Evolutionary conservation across 108 stramenopile species (phyloP).

Genomic region (Fragilaria radians): DNA sequence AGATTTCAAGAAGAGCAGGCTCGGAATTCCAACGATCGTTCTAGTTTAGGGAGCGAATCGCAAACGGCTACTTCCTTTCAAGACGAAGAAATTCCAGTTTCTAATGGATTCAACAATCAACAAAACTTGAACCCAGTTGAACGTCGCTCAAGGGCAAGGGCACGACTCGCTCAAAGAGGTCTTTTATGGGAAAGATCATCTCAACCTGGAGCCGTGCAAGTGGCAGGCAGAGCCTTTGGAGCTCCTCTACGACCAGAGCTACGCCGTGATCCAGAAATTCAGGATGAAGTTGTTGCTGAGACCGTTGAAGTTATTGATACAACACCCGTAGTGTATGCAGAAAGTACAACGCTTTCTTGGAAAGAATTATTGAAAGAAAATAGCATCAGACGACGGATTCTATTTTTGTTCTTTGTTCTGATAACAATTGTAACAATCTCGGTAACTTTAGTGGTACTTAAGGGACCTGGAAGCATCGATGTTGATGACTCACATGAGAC

Average conservation of each 20-base stretch:
- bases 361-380: neutral
- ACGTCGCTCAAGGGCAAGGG: too few relatives aligned
- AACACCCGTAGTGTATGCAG: slow-evolving; percentile 13
- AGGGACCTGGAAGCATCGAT: neutral
- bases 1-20: neutral
- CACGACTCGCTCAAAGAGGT: too few relatives aligned
- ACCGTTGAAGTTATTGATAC: neutral
- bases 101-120: too few relatives aligned
- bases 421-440: neutral
- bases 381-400: neutral
- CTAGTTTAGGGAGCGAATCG: neutral
- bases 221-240: neutral
- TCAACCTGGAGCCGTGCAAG: neutral
- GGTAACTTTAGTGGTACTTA: neutral
- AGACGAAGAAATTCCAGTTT: neutral
- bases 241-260: neutral
- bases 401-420: neutral
- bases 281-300: neutral
- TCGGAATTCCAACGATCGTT: neutral
- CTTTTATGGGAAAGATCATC: neutral
- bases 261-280: neutral
- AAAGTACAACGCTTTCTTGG: neutral
- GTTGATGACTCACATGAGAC: neutral
- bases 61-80: neutral
- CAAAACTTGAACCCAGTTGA: too few relatives aligned